Evolutionary conservation across 257 asterid genomes (phyloP).

Genomic region (Nicotiana sylvestris): DNA sequence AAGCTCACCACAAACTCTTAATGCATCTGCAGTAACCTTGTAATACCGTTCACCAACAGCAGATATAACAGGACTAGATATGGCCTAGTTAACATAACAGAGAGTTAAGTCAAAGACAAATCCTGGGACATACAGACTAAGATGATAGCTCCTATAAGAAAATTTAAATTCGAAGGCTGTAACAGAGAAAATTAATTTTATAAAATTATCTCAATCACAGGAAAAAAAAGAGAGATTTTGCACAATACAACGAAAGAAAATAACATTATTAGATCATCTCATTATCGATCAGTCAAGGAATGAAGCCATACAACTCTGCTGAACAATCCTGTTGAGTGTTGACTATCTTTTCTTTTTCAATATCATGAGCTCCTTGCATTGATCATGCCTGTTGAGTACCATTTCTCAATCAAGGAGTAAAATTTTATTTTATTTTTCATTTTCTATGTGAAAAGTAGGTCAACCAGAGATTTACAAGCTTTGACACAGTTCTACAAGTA

Average conservation of each 20-base stretch:
- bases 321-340: neutral
- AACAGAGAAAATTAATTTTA: neutral
- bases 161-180: neutral
- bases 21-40: slow-evolving; percentile 97
- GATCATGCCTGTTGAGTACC: neutral
- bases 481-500: neutral
- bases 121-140: neutral
- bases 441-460: neutral
- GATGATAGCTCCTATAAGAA: neutral
- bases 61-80: slow-evolving; percentile 88
- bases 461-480: neutral
- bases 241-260: neutral
- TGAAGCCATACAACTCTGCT: neutral
- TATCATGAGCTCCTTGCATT: neutral
- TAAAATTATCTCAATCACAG: neutral
- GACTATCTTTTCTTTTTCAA: neutral
- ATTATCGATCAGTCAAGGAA: neutral
- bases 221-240: neutral
- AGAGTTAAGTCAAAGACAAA: neutral
- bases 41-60: slow-evolving; percentile 96
- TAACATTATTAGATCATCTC: neutral
- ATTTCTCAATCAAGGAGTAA: neutral
- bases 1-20: slow-evolving; percentile 96
- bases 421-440: neutral
- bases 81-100: slow-evolving; percentile 45